Evolutionary conservation across 305 asterid genomes (phyloP).

Genomic region (Stenogyne calaminthoides): DNA sequence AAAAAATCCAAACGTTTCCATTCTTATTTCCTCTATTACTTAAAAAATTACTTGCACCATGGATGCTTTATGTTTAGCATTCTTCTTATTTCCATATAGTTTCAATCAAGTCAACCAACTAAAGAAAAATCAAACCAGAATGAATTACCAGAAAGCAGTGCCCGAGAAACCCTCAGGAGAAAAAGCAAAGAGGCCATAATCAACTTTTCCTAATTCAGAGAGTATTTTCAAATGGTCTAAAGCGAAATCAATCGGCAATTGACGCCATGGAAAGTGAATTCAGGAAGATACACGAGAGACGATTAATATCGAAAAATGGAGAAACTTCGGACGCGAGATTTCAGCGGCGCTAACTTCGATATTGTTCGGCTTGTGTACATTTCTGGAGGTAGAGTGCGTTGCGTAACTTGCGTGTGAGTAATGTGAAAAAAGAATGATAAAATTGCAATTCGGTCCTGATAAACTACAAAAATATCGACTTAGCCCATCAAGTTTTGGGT

Average conservation of each 20-base stretch:
- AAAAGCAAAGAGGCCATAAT: conserved; percentile 52
- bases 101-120: conserved; percentile 22
- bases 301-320: conserved; percentile 3
- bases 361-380: conserved; percentile 30
- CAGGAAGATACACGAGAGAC: not conserved
- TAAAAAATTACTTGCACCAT: too few relatives aligned
- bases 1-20: not conserved
- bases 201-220: not conserved
- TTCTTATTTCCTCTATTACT: not conserved
- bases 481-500: not conserved
- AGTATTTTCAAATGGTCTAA: not conserved
- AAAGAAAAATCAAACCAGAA: not conserved
- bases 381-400: not conserved
- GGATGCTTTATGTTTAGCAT: not conserved
- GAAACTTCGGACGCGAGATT: conserved; percentile 30
- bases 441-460: conserved; percentile 25
- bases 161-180: conserved; percentile 48
- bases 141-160: conserved; percentile 46
- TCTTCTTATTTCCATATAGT: not conserved
- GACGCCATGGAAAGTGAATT: conserved; percentile 21
- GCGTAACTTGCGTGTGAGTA: too few relatives aligned
- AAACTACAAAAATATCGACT: not conserved
- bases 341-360: conserved; percentile 42
- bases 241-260: conserved; percentile 22
- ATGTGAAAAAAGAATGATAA: not conserved